A percentile compares a stretch with the other conserved stretches of the same genome.
These are phyloP conservation scores for Pseudopithomyces maydicus DNA, from an alignment of 2,329 filamentous ascomycete genomes.

Conservation along the genomic window DNA sequence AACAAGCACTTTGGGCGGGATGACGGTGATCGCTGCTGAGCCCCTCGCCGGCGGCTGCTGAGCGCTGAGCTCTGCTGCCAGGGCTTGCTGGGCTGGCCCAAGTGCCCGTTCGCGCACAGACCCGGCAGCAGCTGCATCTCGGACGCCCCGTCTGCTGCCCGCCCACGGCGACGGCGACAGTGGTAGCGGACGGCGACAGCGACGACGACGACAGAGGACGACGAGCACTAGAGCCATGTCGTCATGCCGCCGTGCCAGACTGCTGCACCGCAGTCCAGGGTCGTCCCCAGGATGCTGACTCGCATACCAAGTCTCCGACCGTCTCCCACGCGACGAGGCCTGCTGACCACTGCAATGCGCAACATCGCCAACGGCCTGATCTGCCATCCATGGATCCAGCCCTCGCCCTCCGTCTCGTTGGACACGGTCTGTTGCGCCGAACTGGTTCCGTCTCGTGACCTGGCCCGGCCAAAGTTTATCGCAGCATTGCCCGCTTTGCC, in stretches of 20 bases:
- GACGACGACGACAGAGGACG: no score
- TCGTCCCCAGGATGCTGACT: conserved; percentile 36
- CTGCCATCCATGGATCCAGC: background rate
- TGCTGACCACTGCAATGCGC: conserved; percentile 20
- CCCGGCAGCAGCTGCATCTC: background rate
- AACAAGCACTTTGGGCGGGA: no score
- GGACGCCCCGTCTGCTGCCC: background rate
- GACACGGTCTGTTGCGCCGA: no score
- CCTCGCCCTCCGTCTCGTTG: background rate
- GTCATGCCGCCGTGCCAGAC: conserved; percentile 13
- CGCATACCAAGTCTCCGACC: conserved; percentile 22
- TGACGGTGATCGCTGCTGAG: background rate
- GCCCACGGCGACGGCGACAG: background rate
- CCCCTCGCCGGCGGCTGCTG: no score
- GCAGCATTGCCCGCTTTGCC: no score
- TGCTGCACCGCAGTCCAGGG: conserved; percentile 9
- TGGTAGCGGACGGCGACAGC: no score
- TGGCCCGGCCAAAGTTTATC: no score
- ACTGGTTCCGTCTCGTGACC: no score
- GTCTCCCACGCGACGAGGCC: conserved; percentile 24
- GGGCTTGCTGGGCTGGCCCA: no score
- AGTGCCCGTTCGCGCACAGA: conserved; percentile 1
- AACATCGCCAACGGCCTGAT: background rate
- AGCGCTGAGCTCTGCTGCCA: background rate
- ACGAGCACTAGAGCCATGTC: background rate